Conservation (phyloP, 805 yeast species). For the Komagataella ulmi region DNA sequence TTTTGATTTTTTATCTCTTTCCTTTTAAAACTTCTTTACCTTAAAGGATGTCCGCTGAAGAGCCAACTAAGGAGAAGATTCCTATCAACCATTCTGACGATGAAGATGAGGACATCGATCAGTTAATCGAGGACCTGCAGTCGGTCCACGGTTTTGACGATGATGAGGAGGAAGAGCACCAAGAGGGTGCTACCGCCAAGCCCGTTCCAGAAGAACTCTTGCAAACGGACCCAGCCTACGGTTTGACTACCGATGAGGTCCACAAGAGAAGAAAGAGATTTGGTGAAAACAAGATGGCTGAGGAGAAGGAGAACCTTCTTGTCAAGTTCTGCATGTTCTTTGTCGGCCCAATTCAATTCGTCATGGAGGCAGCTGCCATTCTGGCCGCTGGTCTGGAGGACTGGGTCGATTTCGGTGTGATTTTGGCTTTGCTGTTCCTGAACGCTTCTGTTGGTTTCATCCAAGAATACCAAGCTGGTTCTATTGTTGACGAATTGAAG, state of each 20-base stretch:
- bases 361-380: slow-evolving; percentile 93
- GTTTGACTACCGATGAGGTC: slow-evolving; percentile 73
- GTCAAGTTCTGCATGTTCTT: slow-evolving; percentile 78
- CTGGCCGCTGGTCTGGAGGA: slow-evolving; percentile 94
- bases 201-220: slow-evolving; percentile 79
- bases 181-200: slow-evolving; percentile 39
- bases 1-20: not conserved
- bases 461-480: slow-evolving; percentile 97
- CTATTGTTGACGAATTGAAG: slow-evolving; percentile 92
- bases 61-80: slow-evolving; percentile 14
- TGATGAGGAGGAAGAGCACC: slow-evolving; percentile 38
- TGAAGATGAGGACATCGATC: slow-evolving; percentile 59
- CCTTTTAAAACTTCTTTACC: not conserved
- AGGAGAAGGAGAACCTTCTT: slow-evolving; percentile 69
- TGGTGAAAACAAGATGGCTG: slow-evolving; percentile 86
- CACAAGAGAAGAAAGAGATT: slow-evolving; percentile 75
- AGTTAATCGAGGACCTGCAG: slow-evolving; percentile 68
- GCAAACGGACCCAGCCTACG: slow-evolving; percentile 68
- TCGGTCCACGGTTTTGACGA: slow-evolving; percentile 40
- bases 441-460: slow-evolving; percentile 93
- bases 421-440: slow-evolving; percentile 71
- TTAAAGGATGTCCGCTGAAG: slow-evolving; percentile 8
- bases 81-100: slow-evolving; percentile 31
- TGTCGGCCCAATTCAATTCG: slow-evolving; percentile 94
- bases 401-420: slow-evolving; percentile 99